Evolutionary conservation across 2,329 filamentous ascomycete species (phyloP).

Genomic region (Coniella lustricola): DNA sequence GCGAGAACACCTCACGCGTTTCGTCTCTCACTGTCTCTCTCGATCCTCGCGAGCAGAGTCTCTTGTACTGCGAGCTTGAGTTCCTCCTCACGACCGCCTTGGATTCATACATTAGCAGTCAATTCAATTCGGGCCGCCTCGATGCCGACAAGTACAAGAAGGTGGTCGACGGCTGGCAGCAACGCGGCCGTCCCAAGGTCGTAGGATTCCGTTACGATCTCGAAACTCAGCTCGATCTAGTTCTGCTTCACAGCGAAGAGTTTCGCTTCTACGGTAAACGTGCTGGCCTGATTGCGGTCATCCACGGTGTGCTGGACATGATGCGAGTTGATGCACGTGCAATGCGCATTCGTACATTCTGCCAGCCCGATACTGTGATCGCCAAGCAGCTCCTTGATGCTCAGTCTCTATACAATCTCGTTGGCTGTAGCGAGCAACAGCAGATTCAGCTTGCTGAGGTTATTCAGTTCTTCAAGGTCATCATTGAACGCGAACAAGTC

Average conservation of each 20-base stretch:
- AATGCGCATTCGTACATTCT: conserved; percentile 49
- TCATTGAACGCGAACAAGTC: conserved; percentile 39
- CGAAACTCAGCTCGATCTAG: conserved; percentile 52
- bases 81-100: conserved; percentile 45
- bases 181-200: conserved; percentile 47
- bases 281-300: conserved; percentile 34
- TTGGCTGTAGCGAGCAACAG: conserved; percentile 37
- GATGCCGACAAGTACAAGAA: conserved; percentile 44
- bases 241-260: conserved; percentile 40
- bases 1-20: conserved; percentile 23
- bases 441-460: conserved; percentile 43
- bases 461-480: conserved; percentile 46
- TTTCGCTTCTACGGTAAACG: conserved; percentile 49
- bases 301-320: conserved; percentile 41
- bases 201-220: conserved; percentile 52
- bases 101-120: conserved; percentile 44
- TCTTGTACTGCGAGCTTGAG: conserved; percentile 54
- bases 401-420: conserved; percentile 42
- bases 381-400: conserved; percentile 51
- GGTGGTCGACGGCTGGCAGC: conserved; percentile 44
- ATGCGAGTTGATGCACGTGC: conserved; percentile 46
- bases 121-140: conserved; percentile 50
- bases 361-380: conserved; percentile 50
- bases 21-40: conserved; percentile 41
- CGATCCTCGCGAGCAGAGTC: conserved; percentile 48